These are phyloP conservation scores for Geosmithia morbida DNA, from an alignment of 2,329 filamentous ascomycete genomes.

Conservation along the genomic window DNA sequence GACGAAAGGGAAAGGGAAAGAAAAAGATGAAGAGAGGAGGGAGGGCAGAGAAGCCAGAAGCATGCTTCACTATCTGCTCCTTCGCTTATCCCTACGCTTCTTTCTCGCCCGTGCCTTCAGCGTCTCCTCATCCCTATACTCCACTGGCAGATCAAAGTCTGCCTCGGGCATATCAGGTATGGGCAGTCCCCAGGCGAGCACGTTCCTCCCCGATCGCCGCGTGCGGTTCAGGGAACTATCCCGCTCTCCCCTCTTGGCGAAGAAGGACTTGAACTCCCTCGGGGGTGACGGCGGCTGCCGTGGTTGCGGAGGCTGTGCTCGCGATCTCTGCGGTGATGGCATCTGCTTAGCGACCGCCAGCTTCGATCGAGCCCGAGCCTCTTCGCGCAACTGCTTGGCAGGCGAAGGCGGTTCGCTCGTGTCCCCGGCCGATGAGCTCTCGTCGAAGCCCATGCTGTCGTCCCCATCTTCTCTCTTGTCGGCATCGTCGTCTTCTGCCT, in stretches of 20 bases:
- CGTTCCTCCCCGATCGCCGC: constrained; percentile 53
- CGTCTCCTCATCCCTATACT: constrained; percentile 41
- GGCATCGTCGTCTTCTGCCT: constrained; percentile 19
- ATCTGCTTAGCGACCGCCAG: constrained; percentile 19
- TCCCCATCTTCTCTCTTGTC: constrained; percentile 9
- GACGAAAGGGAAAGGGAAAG: neutral
- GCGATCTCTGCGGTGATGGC: constrained; percentile 17
- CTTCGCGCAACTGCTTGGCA: constrained; percentile 62
- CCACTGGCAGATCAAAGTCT: constrained; percentile 64
- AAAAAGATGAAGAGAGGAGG: neutral
- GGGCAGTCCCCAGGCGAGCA: constrained; percentile 68
- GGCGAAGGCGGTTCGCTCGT: constrained; percentile 27
- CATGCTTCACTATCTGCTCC: constrained; percentile 24
- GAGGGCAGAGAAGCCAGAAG: neutral
- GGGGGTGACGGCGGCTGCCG: constrained; percentile 18
- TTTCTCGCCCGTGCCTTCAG: constrained; percentile 46
- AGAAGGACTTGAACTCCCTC: constrained; percentile 76
- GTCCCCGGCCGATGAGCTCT: constrained; percentile 39
- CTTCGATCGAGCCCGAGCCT: constrained; percentile 43
- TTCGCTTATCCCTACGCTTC: constrained; percentile 44
- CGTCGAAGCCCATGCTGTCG: constrained; percentile 21
- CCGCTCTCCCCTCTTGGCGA: constrained; percentile 62
- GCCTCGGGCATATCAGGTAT: constrained; percentile 56
- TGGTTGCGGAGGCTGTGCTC: constrained; percentile 10
- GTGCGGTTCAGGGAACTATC: constrained; percentile 59